A percentile compares a stretch with the other conserved stretches of the same genome.
phyloP scores from a whole-genome alignment of 306 rosid species.

The Trifolium dubium region DNA sequence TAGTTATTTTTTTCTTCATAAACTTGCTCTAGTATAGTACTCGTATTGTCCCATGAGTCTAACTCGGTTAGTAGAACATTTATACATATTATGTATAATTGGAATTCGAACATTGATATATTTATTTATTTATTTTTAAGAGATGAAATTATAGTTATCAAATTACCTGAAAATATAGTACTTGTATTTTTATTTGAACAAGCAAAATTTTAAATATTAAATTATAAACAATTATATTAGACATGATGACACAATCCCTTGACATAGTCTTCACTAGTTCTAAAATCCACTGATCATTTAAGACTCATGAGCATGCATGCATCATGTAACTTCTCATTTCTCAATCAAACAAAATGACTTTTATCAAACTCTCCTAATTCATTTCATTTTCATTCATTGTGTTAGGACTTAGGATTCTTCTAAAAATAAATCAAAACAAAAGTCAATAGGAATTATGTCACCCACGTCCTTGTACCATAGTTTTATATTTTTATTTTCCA shows the following conservation, averaged over 20 bases:
- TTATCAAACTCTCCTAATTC: not conserved
- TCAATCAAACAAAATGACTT: constrained; percentile 6
- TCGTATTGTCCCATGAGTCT: too few species aligned
- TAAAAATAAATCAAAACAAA: not conserved
- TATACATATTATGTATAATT: too few species aligned
- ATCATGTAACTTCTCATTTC: not conserved
- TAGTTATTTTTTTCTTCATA: too few species aligned
- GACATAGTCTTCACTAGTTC: not conserved
- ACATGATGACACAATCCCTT: constrained; percentile 25
- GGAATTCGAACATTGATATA: too few species aligned
- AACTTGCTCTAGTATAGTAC: too few species aligned
- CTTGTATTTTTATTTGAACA: not conserved
- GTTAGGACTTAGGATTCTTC: not conserved
- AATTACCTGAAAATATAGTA: too few species aligned
- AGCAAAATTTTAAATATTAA: not conserved
- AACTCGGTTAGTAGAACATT: too few species aligned
- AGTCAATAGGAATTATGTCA: not conserved
- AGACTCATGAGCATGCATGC: not conserved
- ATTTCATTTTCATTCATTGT: not conserved
- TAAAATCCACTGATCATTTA: constrained; percentile 1
- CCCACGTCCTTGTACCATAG: not conserved
- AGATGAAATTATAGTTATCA: too few species aligned
- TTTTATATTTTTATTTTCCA: not conserved
- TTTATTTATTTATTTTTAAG: too few species aligned
- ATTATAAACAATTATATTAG: not conserved